Evolutionary conservation across 1,139 yeast genomes (phyloP).

Genomic region (Candida sp.): DNA sequence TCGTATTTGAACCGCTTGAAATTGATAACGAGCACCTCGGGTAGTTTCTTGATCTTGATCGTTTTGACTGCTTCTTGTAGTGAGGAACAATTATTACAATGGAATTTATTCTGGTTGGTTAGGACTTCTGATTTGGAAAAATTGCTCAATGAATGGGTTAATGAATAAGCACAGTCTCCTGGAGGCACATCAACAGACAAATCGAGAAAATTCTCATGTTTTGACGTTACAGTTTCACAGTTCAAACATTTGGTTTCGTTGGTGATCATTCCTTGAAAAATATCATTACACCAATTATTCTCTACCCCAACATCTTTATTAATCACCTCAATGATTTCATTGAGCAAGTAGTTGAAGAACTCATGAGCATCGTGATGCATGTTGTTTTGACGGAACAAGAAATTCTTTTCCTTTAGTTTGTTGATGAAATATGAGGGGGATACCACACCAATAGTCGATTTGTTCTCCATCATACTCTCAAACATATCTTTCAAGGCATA

Average conservation of each 20-base stretch:
- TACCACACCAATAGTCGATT: slow-evolving; percentile 73
- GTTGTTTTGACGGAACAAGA: slow-evolving; percentile 72
- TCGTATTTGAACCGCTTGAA: slow-evolving; percentile 89
- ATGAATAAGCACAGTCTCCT: slow-evolving; percentile 56
- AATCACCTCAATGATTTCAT: slow-evolving; percentile 73
- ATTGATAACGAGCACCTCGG: slow-evolving; percentile 78
- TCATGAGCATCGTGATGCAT: slow-evolving; percentile 99
- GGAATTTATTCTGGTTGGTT: slow-evolving; percentile 85
- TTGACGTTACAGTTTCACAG: slow-evolving; percentile 82
- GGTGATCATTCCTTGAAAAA: slow-evolving; percentile 83
- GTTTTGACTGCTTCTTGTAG: slow-evolving; percentile 94
- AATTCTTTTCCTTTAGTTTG: slow-evolving; percentile 76
- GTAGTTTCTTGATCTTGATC: slow-evolving; percentile 77
- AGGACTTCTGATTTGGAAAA: slow-evolving; percentile 86
- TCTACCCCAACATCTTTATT: slow-evolving; percentile 33
- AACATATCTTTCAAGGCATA: slow-evolving; percentile 81
- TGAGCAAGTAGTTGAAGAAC: slow-evolving; percentile 81
- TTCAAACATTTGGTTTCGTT: slow-evolving; percentile 88
- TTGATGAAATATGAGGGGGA: slow-evolving; percentile 76
- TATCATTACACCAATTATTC: slow-evolving; percentile 57
- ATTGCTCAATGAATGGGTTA: slow-evolving; percentile 72
- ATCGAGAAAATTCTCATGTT: slow-evolving; percentile 86
- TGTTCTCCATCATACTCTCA: slow-evolving; percentile 76
- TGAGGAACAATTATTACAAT: slow-evolving; percentile 87
- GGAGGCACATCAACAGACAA: slow-evolving; percentile 82